Conservation (phyloP, 2,329 filamentous ascomycete genomes). For the Stenocarpella maydis region DNA sequence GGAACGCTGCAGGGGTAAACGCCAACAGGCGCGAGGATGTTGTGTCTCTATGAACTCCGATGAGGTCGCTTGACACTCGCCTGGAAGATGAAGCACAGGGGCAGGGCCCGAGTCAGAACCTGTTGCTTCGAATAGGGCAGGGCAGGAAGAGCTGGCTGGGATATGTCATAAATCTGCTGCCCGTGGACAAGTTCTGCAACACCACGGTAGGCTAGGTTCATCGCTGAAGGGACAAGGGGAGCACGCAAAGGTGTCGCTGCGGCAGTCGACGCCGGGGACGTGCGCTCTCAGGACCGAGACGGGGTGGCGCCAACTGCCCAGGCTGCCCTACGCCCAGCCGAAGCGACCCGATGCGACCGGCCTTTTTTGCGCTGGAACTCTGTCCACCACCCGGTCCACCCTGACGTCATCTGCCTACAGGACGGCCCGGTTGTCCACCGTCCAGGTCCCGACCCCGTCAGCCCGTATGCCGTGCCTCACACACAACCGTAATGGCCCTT, state of each 20-base stretch:
- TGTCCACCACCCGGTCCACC: constrained; percentile 22
- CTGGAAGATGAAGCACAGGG: not conserved
- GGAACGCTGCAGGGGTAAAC: constrained; percentile 18
- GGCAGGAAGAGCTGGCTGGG: not conserved
- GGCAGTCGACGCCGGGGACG: not conserved
- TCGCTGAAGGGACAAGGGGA: constrained; percentile 15
- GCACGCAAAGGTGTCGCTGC: not conserved
- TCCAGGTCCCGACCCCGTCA: not conserved
- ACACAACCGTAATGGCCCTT: not conserved
- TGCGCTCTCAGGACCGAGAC: constrained; percentile 22
- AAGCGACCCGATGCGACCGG: constrained; percentile 24
- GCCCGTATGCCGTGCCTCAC: constrained; percentile 6
- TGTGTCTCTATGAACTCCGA: not conserved
- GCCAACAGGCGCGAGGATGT: constrained; percentile 19
- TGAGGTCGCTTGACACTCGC: constrained; percentile 8
- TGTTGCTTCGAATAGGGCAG: not conserved
- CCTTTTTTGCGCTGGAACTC: constrained; percentile 28
- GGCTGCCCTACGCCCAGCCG: constrained; percentile 13
- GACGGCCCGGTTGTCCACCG: not conserved
- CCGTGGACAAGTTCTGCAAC: not conserved
- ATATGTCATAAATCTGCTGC: not conserved
- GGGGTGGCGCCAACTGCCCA: constrained; percentile 15
- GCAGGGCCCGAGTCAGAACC: constrained; percentile 3
- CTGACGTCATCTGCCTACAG: constrained; percentile 29
- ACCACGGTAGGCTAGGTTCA: constrained; percentile 18